phyloP scores from a whole-genome alignment of 2,329 filamentous ascomycete species.

The Ophiostoma australiae region DNA sequence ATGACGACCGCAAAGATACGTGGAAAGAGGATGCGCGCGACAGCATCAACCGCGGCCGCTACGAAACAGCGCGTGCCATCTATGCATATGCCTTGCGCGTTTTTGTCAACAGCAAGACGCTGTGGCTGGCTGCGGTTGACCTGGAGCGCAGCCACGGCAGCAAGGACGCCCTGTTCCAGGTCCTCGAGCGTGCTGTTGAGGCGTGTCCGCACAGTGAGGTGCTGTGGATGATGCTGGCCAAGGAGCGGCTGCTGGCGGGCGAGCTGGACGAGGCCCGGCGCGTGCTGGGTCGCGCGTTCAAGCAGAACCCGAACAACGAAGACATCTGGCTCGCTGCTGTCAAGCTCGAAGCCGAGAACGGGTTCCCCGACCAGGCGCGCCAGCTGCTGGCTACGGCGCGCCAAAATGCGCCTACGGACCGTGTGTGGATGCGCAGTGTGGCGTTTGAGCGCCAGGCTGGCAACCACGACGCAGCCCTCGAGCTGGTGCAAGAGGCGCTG shows the following conservation, averaged over 20 bases:
- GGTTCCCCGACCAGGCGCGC: constrained; percentile 74
- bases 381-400: constrained; percentile 77
- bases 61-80: constrained; percentile 87
- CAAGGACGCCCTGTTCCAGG: constrained; percentile 66
- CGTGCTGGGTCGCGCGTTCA: constrained; percentile 84
- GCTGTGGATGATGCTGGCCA: constrained; percentile 91
- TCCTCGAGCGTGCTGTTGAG: constrained; percentile 89
- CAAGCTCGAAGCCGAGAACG: constrained; percentile 88
- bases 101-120: constrained; percentile 79
- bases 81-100: constrained; percentile 86
- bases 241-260: constrained; percentile 87
- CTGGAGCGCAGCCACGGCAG: constrained; percentile 85
- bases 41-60: constrained; percentile 74
- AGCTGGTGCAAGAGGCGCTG: constrained; percentile 80
- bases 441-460: constrained; percentile 74
- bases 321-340: constrained; percentile 97
- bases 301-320: constrained; percentile 93
- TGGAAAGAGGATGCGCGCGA: constrained; percentile 91
- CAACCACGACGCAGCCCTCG: constrained; percentile 69
- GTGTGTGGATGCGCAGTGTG: constrained; percentile 95
- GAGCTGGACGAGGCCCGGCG: constrained; percentile 80
- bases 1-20: constrained; percentile 91
- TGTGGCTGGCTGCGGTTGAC: constrained; percentile 88
- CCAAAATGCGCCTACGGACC: constrained; percentile 85
- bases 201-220: constrained; percentile 87